These are phyloP conservation scores for Quercus suber DNA, from an alignment of 306 rosid genomes.

Conservation along the genomic window DNA sequence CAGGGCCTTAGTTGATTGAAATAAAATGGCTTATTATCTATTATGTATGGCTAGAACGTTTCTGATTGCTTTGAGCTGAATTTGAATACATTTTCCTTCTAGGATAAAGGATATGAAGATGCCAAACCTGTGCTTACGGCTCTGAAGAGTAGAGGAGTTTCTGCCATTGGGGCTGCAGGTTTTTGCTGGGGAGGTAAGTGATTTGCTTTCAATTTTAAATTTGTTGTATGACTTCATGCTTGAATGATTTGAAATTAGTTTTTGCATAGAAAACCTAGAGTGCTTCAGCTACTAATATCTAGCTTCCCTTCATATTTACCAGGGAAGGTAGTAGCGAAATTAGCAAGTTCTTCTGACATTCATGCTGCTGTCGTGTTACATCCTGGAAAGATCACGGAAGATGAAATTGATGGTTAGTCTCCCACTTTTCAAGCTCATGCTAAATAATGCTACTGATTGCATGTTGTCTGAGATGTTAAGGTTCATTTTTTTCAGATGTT, in stretches of 20 bases:
- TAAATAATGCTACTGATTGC: background rate
- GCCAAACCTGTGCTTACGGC: conserved; percentile 43
- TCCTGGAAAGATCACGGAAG: conserved; percentile 29
- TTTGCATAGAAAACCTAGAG: background rate
- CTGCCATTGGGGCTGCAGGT: conserved; percentile 55
- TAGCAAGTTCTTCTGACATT: conserved; percentile 33
- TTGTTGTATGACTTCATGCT: background rate
- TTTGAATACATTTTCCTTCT: background rate
- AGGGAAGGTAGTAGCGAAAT: conserved; percentile 42
- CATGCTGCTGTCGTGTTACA: conserved; percentile 46
- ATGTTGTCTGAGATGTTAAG: background rate
- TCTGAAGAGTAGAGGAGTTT: conserved; percentile 49
- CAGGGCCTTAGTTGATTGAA: background rate
- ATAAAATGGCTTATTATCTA: background rate
- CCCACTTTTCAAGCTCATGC: background rate
- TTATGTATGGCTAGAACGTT: background rate
- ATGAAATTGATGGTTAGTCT: conserved; percentile 30
- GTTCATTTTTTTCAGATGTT: conserved; percentile 29
- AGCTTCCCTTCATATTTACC: conserved; percentile 10
- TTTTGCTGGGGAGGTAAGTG: conserved; percentile 68
- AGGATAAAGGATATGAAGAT: conserved; percentile 57
- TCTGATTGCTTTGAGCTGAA: background rate
- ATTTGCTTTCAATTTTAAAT: background rate
- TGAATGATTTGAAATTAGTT: background rate
- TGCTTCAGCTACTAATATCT: background rate